Percentiles rank a stretch among this genome's conserved stretches.
These are phyloP conservation scores for Didymella sp. DNA, from an alignment of 2,329 filamentous ascomycete species.

Conservation along the genomic window DNA sequence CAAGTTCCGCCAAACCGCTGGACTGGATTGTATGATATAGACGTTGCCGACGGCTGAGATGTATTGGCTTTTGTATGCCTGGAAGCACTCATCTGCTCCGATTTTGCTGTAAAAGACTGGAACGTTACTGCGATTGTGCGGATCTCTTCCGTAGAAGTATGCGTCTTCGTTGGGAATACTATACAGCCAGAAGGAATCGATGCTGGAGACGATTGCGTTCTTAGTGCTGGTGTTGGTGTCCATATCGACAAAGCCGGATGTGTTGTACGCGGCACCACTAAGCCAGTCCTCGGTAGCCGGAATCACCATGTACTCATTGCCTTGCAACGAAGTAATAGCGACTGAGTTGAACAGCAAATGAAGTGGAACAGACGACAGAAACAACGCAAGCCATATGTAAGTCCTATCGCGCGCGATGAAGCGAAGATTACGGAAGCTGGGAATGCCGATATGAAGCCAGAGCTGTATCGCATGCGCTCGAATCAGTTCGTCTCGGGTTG, in stretches of 20 bases:
- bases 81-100: slow-evolving; percentile 16
- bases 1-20: slow-evolving; percentile 18
- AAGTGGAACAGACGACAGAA: slow-evolving; percentile 22
- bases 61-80: slow-evolving; percentile 20
- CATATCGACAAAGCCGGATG: slow-evolving; percentile 5
- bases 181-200: not conserved
- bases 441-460: slow-evolving; percentile 54
- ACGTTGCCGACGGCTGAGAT: slow-evolving; percentile 21
- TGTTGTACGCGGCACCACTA: slow-evolving; percentile 16
- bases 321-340: slow-evolving; percentile 25
- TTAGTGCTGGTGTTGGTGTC: not conserved
- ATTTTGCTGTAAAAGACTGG: not conserved
- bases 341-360: slow-evolving; percentile 32
- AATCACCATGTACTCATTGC: slow-evolving; percentile 25
- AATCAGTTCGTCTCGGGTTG: slow-evolving; percentile 31
- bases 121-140: not conserved
- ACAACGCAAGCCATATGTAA: slow-evolving; percentile 5
- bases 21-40: slow-evolving; percentile 19
- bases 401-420: not conserved
- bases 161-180: not conserved
- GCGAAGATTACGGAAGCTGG: slow-evolving; percentile 32
- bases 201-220: not conserved
- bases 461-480: slow-evolving; percentile 34
- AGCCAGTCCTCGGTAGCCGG: slow-evolving; percentile 24
- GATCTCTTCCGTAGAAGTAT: not conserved